Evolutionary conservation across 768 basidiomycete species (phyloP).

Genomic region (Lactarius hengduanensis): DNA sequence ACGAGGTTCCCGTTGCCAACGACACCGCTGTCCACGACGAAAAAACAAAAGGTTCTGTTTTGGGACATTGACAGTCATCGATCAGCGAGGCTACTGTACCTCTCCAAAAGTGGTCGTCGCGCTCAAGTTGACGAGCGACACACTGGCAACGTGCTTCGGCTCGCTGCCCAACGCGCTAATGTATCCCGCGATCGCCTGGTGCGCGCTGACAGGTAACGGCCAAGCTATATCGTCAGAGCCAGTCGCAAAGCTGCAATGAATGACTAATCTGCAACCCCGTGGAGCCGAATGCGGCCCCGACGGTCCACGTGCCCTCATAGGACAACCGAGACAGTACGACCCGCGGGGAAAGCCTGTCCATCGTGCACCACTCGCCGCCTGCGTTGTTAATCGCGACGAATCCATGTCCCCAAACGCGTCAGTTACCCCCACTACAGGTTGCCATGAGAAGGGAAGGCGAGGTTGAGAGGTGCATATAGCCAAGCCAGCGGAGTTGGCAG

Average conservation of each 20-base stretch:
- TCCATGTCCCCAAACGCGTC: conserved; percentile 34
- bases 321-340: conserved; percentile 34
- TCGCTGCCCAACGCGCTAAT: too few relatives aligned
- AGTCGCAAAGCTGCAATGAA: neutral
- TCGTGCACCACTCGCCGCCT: conserved; percentile 52
- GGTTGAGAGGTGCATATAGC: conserved; percentile 34
- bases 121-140: conserved; percentile 36
- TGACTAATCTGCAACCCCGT: neutral
- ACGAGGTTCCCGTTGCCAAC: conserved; percentile 48
- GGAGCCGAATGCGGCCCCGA: conserved; percentile 36
- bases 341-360: conserved; percentile 55
- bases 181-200: too few relatives aligned
- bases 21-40: conserved; percentile 55
- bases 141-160: too few relatives aligned
- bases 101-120: conserved; percentile 59
- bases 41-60: conserved; percentile 27
- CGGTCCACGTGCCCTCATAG: conserved; percentile 44
- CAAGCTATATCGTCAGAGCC: conserved; percentile 23
- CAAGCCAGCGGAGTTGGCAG: conserved; percentile 65
- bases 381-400: conserved; percentile 69
- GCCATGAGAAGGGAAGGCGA: too few relatives aligned
- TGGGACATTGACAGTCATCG: too few relatives aligned
- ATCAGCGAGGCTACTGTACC: conserved; percentile 37
- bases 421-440: neutral
- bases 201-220: too few relatives aligned